Conservation (phyloP, 2,329 filamentous ascomycete genomes). For the Alternaria tenuissima region DNA sequence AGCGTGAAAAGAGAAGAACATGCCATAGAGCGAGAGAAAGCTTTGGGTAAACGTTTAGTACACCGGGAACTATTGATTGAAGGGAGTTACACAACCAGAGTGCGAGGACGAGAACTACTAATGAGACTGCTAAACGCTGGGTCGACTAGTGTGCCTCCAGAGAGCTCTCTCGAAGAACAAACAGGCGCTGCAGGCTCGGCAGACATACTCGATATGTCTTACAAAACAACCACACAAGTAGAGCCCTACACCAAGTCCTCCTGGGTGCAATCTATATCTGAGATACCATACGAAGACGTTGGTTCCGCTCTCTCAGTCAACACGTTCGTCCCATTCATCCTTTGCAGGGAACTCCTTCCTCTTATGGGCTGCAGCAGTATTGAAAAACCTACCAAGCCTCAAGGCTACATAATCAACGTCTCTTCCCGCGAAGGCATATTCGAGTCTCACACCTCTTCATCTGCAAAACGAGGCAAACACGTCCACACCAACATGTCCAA, state of each 20-base stretch:
- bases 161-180: not conserved
- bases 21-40: slow-evolving; percentile 8
- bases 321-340: slow-evolving; percentile 23
- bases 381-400: slow-evolving; percentile 1
- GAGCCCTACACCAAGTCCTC: slow-evolving; percentile 19
- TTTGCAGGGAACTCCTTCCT: slow-evolving; percentile 22
- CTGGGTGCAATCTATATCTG: slow-evolving; percentile 20
- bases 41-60: not conserved
- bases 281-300: slow-evolving; percentile 26
- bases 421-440: slow-evolving; percentile 29
- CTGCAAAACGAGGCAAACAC: slow-evolving; percentile 18
- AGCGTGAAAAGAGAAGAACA: slow-evolving; percentile 17
- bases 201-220: not conserved
- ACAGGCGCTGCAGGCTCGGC: not conserved
- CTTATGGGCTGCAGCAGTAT: slow-evolving; percentile 8
- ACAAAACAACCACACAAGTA: not conserved
- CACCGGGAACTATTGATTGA: slow-evolving; percentile 5
- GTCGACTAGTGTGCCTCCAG: not conserved
- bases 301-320: slow-evolving; percentile 25
- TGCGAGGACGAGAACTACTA: slow-evolving; percentile 9
- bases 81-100: slow-evolving; percentile 13
- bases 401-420: slow-evolving; percentile 25
- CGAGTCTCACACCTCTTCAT: slow-evolving; percentile 10
- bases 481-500: slow-evolving; percentile 28
- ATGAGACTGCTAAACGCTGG: slow-evolving; percentile 1